phyloP scores from a whole-genome alignment of 1,284 basidiomycete genomes.

The Ceratobasidium theobromae region DNA sequence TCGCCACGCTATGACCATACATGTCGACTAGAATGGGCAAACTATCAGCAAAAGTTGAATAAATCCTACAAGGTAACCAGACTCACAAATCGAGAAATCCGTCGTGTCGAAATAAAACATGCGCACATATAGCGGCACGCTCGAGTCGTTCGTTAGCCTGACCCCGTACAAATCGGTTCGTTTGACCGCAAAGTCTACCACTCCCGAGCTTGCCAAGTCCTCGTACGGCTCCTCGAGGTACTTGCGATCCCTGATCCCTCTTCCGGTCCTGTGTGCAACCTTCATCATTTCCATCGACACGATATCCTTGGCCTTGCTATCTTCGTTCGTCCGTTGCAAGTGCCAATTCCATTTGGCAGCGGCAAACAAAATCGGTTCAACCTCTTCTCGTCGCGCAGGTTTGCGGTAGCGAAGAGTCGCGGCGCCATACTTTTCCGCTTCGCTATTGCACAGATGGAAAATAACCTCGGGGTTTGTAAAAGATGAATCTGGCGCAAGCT shows the following conservation, averaged over 20 bases:
- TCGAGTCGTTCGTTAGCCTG: slow-evolving; percentile 48
- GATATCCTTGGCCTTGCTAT: slow-evolving; percentile 36
- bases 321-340: slow-evolving; percentile 48
- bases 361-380: slow-evolving; percentile 16
- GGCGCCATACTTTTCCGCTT: neutral
- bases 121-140: slow-evolving; percentile 51
- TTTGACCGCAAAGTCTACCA: slow-evolving; percentile 45
- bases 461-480: neutral
- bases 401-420: slow-evolving; percentile 4
- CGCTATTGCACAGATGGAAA: neutral
- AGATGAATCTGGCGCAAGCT: neutral
- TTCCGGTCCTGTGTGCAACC: slow-evolving; percentile 31
- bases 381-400: slow-evolving; percentile 4
- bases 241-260: neutral
- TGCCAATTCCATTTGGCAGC: slow-evolving; percentile 40
- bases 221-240: neutral
- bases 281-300: slow-evolving; percentile 1
- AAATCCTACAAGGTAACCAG: neutral
- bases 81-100: slow-evolving; percentile 48
- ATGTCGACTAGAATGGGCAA: neutral
- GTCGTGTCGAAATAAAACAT: slow-evolving; percentile 52
- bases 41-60: neutral
- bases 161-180: slow-evolving; percentile 46
- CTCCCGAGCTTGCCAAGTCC: no score
- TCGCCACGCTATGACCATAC: neutral